These are phyloP conservation scores for Syzygium jambos DNA, from an alignment of 345 rosid genomes.

Conservation along the genomic window DNA sequence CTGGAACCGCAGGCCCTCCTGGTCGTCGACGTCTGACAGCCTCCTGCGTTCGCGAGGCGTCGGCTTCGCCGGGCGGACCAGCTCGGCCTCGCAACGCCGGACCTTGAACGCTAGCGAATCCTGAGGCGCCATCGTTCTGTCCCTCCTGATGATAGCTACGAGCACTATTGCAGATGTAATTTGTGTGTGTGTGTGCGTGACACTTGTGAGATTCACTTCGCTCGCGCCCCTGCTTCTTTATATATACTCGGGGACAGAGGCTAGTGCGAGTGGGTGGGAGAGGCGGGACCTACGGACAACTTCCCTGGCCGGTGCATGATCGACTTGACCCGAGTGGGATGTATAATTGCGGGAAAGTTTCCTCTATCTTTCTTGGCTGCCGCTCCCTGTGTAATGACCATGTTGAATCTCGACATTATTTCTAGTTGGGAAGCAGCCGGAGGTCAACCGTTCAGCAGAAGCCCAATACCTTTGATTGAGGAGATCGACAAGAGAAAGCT, in stretches of 20 bases:
- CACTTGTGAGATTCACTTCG: not conserved
- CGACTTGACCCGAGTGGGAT: not conserved
- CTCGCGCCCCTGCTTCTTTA: not conserved
- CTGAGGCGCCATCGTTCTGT: constrained; percentile 5
- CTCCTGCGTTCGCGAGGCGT: constrained; percentile 34
- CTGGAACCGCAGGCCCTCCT: constrained; percentile 34
- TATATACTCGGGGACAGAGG: not conserved
- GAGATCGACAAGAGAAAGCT: too few relatives aligned
- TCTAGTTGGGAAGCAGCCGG: too few relatives aligned
- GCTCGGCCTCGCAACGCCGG: constrained; percentile 14
- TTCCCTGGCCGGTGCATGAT: not conserved
- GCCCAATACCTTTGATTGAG: too few relatives aligned
- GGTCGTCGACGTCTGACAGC: constrained; percentile 56
- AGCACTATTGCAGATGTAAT: not conserved
- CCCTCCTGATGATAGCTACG: not conserved
- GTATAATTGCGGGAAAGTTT: not conserved
- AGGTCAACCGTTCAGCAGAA: too few relatives aligned
- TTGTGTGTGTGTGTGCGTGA: not conserved
- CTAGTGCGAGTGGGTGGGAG: not conserved
- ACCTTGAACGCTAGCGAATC: constrained; percentile 24
- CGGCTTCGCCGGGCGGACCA: constrained; percentile 36
- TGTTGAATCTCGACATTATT: not conserved
- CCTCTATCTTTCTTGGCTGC: not conserved
- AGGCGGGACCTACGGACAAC: not conserved
- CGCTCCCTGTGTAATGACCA: not conserved